A percentile compares a stretch with the other conserved stretches of the same genome.
Evolutionary conservation across 805 yeast genomes (phyloP).

Genomic region (Pichia kluyveri): DNA sequence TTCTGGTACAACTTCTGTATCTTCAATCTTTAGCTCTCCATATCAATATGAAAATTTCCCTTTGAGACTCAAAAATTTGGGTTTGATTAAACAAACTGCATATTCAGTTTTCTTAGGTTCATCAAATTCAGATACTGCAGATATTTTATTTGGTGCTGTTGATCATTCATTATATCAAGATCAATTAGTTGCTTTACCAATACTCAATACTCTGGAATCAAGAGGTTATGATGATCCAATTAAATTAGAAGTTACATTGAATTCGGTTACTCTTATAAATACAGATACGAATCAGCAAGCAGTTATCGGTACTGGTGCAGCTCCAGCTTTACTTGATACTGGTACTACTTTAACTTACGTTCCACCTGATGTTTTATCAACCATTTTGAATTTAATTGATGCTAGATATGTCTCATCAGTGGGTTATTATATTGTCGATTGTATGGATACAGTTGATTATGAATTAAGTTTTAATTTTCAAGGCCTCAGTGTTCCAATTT

Average conservation of each 20-base stretch:
- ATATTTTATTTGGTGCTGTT: slow-evolving; percentile 63
- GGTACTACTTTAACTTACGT: slow-evolving; percentile 47
- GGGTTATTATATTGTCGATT: slow-evolving; percentile 40
- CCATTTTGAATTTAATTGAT: slow-evolving; percentile 24
- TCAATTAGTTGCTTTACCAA: slow-evolving; percentile 38
- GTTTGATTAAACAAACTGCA: slow-evolving; percentile 42
- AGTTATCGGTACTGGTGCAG: slow-evolving; percentile 19
- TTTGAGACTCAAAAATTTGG: slow-evolving; percentile 43
- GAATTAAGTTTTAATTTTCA: slow-evolving; percentile 43
- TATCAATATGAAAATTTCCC: slow-evolving; percentile 63
- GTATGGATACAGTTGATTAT: slow-evolving; percentile 24
- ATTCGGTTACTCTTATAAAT: slow-evolving; percentile 23
- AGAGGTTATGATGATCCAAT: slow-evolving; percentile 32
- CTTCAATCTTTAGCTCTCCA: neutral
- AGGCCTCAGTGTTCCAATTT: slow-evolving; percentile 44
- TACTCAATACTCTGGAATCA: slow-evolving; percentile 33
- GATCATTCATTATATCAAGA: slow-evolving; percentile 58
- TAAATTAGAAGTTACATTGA: slow-evolving; percentile 40
- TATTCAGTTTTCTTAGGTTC: slow-evolving; percentile 57
- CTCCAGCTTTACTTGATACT: slow-evolving; percentile 43
- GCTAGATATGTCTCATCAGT: slow-evolving; percentile 32
- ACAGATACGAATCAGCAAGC: slow-evolving; percentile 11
- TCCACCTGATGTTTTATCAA: slow-evolving; percentile 27
- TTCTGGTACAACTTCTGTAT: slow-evolving; percentile 17
- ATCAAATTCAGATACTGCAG: slow-evolving; percentile 34